Percentiles rank a stretch among this genome's conserved stretches.
Conservation (phyloP, 2,329 filamentous ascomycete species). For the Thermothelomyces thermophilus region DNA sequence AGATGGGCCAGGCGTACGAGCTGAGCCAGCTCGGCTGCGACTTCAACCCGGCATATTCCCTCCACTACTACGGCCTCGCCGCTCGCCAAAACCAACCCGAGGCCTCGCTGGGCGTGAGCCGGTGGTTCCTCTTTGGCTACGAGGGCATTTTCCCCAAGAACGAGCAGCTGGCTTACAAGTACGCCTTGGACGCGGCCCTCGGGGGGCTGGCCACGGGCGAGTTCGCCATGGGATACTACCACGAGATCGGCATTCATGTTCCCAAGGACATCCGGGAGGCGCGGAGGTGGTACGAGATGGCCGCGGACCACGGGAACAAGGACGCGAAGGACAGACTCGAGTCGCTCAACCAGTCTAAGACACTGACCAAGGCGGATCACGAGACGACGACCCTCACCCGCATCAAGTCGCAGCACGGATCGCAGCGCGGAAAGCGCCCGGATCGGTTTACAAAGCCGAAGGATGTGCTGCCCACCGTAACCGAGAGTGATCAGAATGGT, state of each 20-base stretch:
- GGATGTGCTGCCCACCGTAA: slow-evolving; percentile 44
- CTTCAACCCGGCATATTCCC: slow-evolving; percentile 83
- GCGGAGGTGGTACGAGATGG: slow-evolving; percentile 81
- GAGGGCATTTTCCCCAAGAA: slow-evolving; percentile 92
- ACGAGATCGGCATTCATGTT: slow-evolving; percentile 91
- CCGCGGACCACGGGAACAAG: slow-evolving; percentile 83
- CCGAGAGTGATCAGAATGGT: slow-evolving; percentile 35
- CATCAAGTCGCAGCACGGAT: slow-evolving; percentile 77
- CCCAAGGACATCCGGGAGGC: slow-evolving; percentile 78
- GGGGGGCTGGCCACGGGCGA: slow-evolving; percentile 82
- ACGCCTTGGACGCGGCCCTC: slow-evolving; percentile 78
- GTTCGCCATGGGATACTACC: slow-evolving; percentile 95
- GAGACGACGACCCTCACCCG: slow-evolving; percentile 82
- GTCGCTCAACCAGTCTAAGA: slow-evolving; percentile 73
- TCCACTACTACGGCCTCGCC: slow-evolving; percentile 93
- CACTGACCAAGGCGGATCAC: slow-evolving; percentile 83
- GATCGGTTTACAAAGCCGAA: slow-evolving; percentile 49
- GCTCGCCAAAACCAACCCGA: slow-evolving; percentile 88
- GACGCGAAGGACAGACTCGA: slow-evolving; percentile 79
- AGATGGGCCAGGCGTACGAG: slow-evolving; percentile 95
- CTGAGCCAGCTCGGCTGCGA: slow-evolving; percentile 89
- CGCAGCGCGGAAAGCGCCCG: slow-evolving; percentile 55
- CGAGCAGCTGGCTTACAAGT: slow-evolving; percentile 85
- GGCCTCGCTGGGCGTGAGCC: slow-evolving; percentile 91
- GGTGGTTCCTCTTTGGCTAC: slow-evolving; percentile 96